Percentiles rank a stretch among this genome's conserved stretches.
These are phyloP conservation scores for Amoebophrya sp. DNA, from an alignment of 169 alveolate genomes.

Conservation along the genomic window DNA sequence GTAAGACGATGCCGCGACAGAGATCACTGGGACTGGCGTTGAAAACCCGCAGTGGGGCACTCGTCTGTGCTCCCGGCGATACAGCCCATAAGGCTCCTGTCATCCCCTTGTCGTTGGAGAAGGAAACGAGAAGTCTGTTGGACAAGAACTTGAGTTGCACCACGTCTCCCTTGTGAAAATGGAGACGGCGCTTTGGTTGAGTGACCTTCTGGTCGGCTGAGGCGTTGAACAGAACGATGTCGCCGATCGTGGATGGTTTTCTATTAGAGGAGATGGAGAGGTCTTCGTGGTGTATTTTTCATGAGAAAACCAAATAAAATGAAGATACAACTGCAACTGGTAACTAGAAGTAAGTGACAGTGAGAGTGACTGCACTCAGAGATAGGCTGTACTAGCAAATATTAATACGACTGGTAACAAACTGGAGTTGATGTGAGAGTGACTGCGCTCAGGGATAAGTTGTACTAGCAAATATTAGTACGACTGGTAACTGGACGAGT, in stretches of 20 bases:
- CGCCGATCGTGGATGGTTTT: neutral
- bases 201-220: neutral
- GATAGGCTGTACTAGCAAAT: too few relatives aligned
- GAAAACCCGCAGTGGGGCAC: neutral
- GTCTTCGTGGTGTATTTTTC: too few relatives aligned
- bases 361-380: too few relatives aligned
- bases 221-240: neutral
- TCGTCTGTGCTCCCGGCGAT: neutral
- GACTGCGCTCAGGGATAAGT: too few relatives aligned
- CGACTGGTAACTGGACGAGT: too few relatives aligned
- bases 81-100: neutral
- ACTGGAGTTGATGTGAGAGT: too few relatives aligned
- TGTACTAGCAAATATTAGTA: too few relatives aligned
- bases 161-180: neutral
- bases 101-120: constrained; percentile 1
- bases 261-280: neutral
- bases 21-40: neutral
- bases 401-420: too few relatives aligned
- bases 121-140: neutral
- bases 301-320: too few relatives aligned
- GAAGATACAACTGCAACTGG: too few relatives aligned
- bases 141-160: neutral
- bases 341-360: too few relatives aligned
- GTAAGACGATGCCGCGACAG: neutral
- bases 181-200: neutral